Conservation (phyloP, 2,329 filamentous ascomycete species). For the Cercospora citrullina region DNA sequence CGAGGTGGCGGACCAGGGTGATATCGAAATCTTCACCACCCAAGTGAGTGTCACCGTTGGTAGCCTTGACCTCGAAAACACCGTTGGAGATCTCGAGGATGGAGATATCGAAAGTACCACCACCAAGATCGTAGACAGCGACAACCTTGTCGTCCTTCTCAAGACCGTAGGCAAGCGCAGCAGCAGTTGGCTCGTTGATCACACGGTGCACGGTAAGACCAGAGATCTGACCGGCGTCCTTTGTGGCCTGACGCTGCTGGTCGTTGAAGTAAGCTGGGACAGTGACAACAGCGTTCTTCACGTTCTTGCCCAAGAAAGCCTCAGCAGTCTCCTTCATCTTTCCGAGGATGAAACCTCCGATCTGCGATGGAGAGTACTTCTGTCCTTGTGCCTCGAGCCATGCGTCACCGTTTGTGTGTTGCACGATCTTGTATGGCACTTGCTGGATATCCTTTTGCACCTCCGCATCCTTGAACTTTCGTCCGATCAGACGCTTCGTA, state of each 20-base stretch:
- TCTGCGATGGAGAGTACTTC: constrained; percentile 97
- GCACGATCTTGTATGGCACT: constrained; percentile 97
- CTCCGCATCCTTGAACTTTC: constrained; percentile 91
- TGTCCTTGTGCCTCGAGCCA: constrained; percentile 92
- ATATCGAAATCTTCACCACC: constrained; percentile 99
- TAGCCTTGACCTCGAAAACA: constrained; percentile 98
- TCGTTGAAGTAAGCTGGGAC: constrained; percentile 99
- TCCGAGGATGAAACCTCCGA: constrained; percentile 91
- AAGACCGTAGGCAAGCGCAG: constrained; percentile 91
- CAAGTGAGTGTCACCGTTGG: constrained; percentile 97
- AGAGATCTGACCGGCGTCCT: constrained; percentile 95
- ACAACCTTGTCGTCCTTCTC: constrained; percentile 93
- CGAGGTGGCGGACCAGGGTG: constrained; percentile 86
- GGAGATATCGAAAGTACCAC: constrained; percentile 99
- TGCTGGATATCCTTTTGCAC: constrained; percentile 97
- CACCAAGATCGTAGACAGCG: constrained; percentile 95
- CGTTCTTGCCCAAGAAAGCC: constrained; percentile 81
- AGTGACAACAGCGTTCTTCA: constrained; percentile 96
- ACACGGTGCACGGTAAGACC: constrained; percentile 96
- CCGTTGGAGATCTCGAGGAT: constrained; percentile 96
- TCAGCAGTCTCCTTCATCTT: constrained; percentile 99
- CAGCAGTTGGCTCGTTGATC: constrained; percentile 96
- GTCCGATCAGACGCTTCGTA: constrained; percentile 97
- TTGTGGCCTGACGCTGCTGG: constrained; percentile 95
- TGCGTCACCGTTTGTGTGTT: constrained; percentile 93